Evolutionary conservation across 495 filamentous ascomycete genomes (phyloP).

Genomic region (Aspergillus cristatus): DNA sequence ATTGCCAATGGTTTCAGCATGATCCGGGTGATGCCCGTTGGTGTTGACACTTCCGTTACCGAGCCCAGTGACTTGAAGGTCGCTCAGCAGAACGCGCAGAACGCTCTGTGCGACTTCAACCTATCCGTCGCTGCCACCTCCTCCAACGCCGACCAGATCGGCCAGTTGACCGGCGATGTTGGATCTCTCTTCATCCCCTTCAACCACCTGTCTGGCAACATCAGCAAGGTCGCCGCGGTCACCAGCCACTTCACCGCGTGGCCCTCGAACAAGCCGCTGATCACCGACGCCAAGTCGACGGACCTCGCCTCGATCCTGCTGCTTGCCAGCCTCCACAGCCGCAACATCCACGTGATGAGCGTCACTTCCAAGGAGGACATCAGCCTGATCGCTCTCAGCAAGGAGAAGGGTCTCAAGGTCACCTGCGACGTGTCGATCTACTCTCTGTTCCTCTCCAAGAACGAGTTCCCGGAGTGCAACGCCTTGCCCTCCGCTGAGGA

Average conservation of each 20-base stretch:
- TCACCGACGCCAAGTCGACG: slow-evolving; percentile 78
- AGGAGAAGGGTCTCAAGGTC: slow-evolving; percentile 73
- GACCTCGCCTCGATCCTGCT: slow-evolving; percentile 74
- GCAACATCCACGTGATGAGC: slow-evolving; percentile 76
- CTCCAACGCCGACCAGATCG: slow-evolving; percentile 66
- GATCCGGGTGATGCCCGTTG: slow-evolving; percentile 75
- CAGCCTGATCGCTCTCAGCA: slow-evolving; percentile 67
- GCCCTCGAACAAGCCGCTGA: slow-evolving; percentile 73
- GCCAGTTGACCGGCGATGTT: slow-evolving; percentile 61
- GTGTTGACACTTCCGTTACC: slow-evolving; percentile 61
- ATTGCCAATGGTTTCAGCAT: slow-evolving; percentile 74
- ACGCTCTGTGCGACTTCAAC: slow-evolving; percentile 72
- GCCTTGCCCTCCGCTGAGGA: slow-evolving; percentile 61
- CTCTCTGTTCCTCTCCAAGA: slow-evolving; percentile 66
- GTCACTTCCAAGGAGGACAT: slow-evolving; percentile 80
- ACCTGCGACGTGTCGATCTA: slow-evolving; percentile 81
- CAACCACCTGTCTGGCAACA: slow-evolving; percentile 78
- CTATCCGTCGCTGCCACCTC: slow-evolving; percentile 76
- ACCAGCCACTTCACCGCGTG: slow-evolving; percentile 74
- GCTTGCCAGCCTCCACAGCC: slow-evolving; percentile 71
- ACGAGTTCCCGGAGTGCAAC: slow-evolving; percentile 62
- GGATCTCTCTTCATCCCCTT: slow-evolving; percentile 83
- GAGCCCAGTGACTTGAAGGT: slow-evolving; percentile 62
- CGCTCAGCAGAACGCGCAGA: slow-evolving; percentile 66
- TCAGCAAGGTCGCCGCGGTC: slow-evolving; percentile 77